phyloP scores from a whole-genome alignment of 169 alveolate genomes.

The Plasmodium sp. region DNA sequence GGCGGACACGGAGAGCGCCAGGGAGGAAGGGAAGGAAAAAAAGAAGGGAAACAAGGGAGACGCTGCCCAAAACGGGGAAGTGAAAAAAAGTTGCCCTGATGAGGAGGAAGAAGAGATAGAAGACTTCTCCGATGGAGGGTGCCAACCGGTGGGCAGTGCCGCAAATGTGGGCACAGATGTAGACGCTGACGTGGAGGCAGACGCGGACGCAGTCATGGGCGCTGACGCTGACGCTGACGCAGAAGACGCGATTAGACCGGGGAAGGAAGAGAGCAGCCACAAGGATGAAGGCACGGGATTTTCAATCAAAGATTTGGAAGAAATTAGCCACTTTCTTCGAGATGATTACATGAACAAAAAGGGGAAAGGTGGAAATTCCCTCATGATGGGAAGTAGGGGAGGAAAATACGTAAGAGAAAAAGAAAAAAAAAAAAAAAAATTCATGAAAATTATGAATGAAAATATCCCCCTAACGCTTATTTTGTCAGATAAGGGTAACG shows the following conservation, averaged over 20 bases:
- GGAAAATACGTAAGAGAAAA: conserved; percentile 24
- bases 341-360: conserved; percentile 16
- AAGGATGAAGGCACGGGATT: not conserved
- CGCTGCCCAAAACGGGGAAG: not conserved
- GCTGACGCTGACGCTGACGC: not conserved
- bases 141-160: not conserved
- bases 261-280: not conserved
- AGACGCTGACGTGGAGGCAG: too few species aligned
- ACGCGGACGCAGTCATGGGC: not conserved
- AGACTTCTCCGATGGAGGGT: not conserved
- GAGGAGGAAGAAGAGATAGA: not conserved
- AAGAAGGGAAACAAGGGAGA: not conserved
- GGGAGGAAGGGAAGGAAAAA: not conserved
- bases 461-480: conserved; percentile 40
- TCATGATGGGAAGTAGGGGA: not conserved
- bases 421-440: conserved; percentile 32
- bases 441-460: conserved; percentile 52
- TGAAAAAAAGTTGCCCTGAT: not conserved
- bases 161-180: not conserved
- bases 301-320: conserved; percentile 46
- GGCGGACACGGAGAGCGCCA: not conserved
- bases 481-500: conserved; percentile 56
- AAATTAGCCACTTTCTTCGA: conserved; percentile 33
- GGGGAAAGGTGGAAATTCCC: not conserved
- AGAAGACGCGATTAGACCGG: not conserved